Evolutionary conservation across 2,329 filamentous ascomycete genomes (phyloP).

Genomic region (Rutstroemia sp.): DNA sequence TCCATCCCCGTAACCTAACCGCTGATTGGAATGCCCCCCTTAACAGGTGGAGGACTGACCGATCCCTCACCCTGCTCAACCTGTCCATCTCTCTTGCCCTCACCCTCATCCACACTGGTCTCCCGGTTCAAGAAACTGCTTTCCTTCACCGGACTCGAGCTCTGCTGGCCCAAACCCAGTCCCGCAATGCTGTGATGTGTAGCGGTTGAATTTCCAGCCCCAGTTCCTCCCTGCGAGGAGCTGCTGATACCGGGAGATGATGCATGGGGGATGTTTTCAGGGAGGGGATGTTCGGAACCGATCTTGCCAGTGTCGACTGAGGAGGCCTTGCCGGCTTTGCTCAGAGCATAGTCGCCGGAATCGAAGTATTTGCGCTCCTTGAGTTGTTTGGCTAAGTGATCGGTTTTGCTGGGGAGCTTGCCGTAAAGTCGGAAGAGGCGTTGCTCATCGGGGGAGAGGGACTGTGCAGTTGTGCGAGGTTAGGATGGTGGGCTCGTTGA

Average conservation of each 20-base stretch:
- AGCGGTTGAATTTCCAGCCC: slow-evolving; percentile 34
- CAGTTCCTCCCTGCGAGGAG: slow-evolving; percentile 33
- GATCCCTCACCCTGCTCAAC: slow-evolving; percentile 23
- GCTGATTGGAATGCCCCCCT: slow-evolving; percentile 56
- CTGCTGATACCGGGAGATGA: slow-evolving; percentile 49
- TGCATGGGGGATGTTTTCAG: slow-evolving; percentile 90
- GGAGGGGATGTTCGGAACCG: slow-evolving; percentile 88
- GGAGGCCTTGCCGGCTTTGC: slow-evolving; percentile 93
- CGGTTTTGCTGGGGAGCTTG: slow-evolving; percentile 93
- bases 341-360: slow-evolving; percentile 91
- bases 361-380: slow-evolving; percentile 99
- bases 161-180: slow-evolving; percentile 41
- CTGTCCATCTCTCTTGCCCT: slow-evolving; percentile 32
- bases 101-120: slow-evolving; percentile 55
- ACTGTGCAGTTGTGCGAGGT: slow-evolving; percentile 42
- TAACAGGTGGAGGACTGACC: slow-evolving; percentile 36
- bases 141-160: slow-evolving; percentile 84
- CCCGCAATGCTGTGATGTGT: slow-evolving; percentile 30
- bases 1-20: slow-evolving; percentile 35
- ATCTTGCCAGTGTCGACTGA: slow-evolving; percentile 90
- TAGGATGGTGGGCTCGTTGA: slow-evolving; percentile 3
- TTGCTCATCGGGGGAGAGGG: slow-evolving; percentile 89
- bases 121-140: slow-evolving; percentile 78
- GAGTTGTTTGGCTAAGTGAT: slow-evolving; percentile 94
- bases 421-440: slow-evolving; percentile 95